Evolutionary conservation across 2,329 filamentous ascomycete species (phyloP).

Genomic region (Pseudogymnoascus sp.): DNA sequence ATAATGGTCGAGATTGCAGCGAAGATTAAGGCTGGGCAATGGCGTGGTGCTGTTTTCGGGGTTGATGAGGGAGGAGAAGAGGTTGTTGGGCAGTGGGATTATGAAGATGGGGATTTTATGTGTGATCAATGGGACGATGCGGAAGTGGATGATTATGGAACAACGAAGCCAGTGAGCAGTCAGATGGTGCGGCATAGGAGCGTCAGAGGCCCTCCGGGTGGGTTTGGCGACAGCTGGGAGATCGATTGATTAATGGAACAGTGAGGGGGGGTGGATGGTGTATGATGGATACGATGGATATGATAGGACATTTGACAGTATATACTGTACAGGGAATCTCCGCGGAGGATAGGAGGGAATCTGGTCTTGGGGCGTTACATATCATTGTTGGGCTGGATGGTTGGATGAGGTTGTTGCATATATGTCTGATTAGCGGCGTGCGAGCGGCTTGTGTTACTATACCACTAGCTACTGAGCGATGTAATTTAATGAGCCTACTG

Average conservation of each 20-base stretch:
- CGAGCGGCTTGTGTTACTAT: not conserved
- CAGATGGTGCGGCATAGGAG: not conserved
- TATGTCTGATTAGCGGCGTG: not conserved
- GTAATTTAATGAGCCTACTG: not conserved
- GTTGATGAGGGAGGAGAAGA: slow-evolving; percentile 36
- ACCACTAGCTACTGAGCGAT: not conserved
- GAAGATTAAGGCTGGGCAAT: slow-evolving; percentile 58
- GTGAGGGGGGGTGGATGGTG: not conserved
- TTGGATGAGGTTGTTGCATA: not conserved
- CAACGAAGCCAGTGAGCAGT: not conserved
- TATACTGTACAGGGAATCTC: not conserved
- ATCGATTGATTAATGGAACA: not conserved
- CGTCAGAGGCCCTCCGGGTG: not conserved
- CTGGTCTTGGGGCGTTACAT: not conserved
- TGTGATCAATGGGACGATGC: not conserved
- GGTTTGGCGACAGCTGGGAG: not conserved
- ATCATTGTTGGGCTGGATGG: not conserved
- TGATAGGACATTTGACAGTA: not conserved
- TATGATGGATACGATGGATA: not conserved
- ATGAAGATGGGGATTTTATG: not conserved
- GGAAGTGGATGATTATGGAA: not conserved
- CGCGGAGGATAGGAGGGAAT: not conserved
- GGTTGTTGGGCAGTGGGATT: not conserved
- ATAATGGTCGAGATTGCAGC: slow-evolving; percentile 78
- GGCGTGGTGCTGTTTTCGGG: slow-evolving; percentile 52